Conservation (phyloP, 495 filamentous ascomycete species). For the Alectoria sarmentosa region DNA sequence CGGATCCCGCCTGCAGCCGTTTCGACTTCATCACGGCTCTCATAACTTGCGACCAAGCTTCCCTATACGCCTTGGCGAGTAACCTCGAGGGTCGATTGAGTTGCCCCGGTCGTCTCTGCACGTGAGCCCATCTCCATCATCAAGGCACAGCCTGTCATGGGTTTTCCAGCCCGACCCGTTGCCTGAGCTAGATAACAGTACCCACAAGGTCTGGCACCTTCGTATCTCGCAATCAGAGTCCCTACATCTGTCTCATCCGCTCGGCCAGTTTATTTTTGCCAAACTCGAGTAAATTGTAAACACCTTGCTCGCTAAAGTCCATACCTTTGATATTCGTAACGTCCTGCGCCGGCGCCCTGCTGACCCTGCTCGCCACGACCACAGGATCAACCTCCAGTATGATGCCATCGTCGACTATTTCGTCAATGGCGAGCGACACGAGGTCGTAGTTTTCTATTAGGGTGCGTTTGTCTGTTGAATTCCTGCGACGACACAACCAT, state of each 20-base stretch:
- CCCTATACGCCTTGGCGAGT: neutral
- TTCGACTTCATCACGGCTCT: neutral
- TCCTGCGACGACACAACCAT: conserved; percentile 41
- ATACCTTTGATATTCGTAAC: conserved; percentile 81
- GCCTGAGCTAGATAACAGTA: neutral
- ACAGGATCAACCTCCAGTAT: conserved; percentile 95
- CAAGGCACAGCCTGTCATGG: neutral
- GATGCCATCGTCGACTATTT: conserved; percentile 94
- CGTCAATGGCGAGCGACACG: conserved; percentile 86
- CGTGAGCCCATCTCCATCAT: neutral
- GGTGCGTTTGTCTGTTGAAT: conserved; percentile 93
- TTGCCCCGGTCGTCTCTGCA: neutral
- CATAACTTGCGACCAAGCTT: neutral
- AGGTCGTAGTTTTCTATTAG: conserved; percentile 97
- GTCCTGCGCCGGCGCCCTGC: conserved; percentile 85
- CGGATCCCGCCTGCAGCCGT: neutral
- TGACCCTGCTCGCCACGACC: conserved; percentile 83
- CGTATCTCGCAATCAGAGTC: neutral
- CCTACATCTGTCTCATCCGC: conserved; percentile 69
- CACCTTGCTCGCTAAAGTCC: conserved; percentile 90
- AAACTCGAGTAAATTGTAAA: conserved; percentile 92
- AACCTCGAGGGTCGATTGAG: neutral
- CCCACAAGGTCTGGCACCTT: neutral
- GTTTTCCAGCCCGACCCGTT: neutral
- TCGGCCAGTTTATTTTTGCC: conserved; percentile 89